Evolutionary conservation across 2,329 filamentous ascomycete species (phyloP).

Genomic region (Teratosphaeria destructans): DNA sequence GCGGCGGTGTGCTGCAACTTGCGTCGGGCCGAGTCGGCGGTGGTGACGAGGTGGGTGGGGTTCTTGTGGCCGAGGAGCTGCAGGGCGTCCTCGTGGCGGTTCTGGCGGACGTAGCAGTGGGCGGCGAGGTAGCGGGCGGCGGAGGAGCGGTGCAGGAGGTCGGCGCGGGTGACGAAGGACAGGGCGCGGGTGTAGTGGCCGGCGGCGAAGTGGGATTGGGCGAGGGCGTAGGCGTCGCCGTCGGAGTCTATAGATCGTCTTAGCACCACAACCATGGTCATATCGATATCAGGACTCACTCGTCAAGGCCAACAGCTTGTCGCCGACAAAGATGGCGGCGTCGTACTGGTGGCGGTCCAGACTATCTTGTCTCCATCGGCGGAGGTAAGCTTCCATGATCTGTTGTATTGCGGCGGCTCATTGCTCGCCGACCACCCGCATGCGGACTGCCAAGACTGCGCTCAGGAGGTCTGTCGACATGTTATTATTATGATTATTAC

Average conservation of each 20-base stretch:
- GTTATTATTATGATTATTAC: too few species aligned
- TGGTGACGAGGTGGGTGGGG: conserved; percentile 74
- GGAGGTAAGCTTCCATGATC: conserved; percentile 81
- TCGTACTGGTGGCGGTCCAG: conserved; percentile 94
- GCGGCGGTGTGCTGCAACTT: conserved; percentile 56
- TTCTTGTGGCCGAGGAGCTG: conserved; percentile 81
- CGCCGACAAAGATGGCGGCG: conserved; percentile 90
- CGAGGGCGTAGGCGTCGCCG: conserved; percentile 91
- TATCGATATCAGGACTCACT: conserved; percentile 44
- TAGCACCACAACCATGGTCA: not conserved
- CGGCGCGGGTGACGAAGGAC: conserved; percentile 71
- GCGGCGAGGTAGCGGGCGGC: conserved; percentile 88
- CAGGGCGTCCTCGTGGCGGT: conserved; percentile 80
- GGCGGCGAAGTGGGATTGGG: conserved; percentile 93
- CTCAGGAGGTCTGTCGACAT: too few species aligned
- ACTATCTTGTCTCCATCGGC: conserved; percentile 90
- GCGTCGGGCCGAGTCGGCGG: conserved; percentile 52
- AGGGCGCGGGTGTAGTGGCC: conserved; percentile 91
- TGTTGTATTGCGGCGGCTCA: not conserved
- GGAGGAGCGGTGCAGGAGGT: conserved; percentile 69
- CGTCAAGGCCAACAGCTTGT: conserved; percentile 90
- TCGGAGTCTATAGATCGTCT: conserved; percentile 58
- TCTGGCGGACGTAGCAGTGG: conserved; percentile 89
- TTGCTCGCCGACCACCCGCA: not conserved
- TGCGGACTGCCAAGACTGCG: too few species aligned